A percentile compares a stretch with the other conserved stretches of the same genome.
These are phyloP conservation scores for Citrus reticulata DNA, from an alignment of 345 rosid genomes.

Conservation along the genomic window DNA sequence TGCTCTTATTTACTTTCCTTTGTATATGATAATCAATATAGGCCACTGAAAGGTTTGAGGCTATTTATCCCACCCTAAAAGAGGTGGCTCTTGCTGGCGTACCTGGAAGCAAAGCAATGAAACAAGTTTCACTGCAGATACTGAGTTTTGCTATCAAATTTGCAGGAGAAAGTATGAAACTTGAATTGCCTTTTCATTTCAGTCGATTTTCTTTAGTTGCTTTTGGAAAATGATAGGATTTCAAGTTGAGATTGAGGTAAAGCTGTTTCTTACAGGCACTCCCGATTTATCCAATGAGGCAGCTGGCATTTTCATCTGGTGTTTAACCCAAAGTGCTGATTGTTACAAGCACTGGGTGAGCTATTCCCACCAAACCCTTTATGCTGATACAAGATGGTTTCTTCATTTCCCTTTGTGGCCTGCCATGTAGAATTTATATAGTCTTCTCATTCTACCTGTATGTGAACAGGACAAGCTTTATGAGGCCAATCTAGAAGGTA, in stretches of 20 bases:
- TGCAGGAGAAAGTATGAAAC: conserved; percentile 61
- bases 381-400: not conserved
- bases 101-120: conserved; percentile 71
- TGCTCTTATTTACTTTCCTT: conserved; percentile 6
- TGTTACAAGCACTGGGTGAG: conserved; percentile 84
- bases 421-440: not conserved
- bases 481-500: conserved; percentile 53
- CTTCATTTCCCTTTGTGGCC: not conserved
- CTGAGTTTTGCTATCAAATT: conserved; percentile 48
- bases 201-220: not conserved
- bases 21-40: conserved; percentile 22
- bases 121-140: conserved; percentile 63
- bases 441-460: not conserved
- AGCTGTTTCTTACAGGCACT: conserved; percentile 31
- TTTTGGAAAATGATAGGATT: not conserved
- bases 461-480: conserved; percentile 56
- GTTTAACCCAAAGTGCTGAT: conserved; percentile 52
- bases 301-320: conserved; percentile 54
- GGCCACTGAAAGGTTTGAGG: conserved; percentile 84
- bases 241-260: conserved; percentile 7
- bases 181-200: not conserved
- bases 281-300: conserved; percentile 69
- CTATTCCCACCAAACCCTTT: conserved; percentile 9
- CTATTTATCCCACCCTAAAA: conserved; percentile 52
- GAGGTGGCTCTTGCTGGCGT: conserved; percentile 76